Evolutionary conservation across 345 rosid genomes (phyloP).

Genomic region (Populus simonii): DNA sequence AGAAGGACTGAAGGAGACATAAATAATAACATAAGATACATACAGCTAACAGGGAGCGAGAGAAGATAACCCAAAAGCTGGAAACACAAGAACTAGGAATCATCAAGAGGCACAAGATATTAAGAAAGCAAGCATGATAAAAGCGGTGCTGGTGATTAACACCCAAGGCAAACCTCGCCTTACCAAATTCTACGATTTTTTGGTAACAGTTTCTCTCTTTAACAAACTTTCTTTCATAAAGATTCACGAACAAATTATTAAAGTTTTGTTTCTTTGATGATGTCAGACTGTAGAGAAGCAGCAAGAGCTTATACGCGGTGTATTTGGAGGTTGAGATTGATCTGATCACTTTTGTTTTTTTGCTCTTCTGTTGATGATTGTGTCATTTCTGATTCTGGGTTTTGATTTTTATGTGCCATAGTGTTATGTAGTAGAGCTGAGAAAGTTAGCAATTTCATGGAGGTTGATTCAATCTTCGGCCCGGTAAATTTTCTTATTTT

Average conservation of each 20-base stretch:
- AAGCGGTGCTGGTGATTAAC: constrained; percentile 81
- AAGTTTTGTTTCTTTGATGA: not conserved
- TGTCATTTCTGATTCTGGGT: not conserved
- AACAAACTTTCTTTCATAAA: not conserved
- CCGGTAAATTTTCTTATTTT: constrained; percentile 47
- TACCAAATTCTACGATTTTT: constrained; percentile 72
- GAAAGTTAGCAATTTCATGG: constrained; percentile 80
- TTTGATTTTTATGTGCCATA: constrained; percentile 24
- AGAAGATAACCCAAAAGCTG: not conserved
- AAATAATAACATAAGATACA: not conserved
- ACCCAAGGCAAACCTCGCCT: constrained; percentile 94
- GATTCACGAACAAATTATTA: no score
- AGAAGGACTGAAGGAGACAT: not conserved
- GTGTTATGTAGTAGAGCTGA: constrained; percentile 86
- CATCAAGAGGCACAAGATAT: no score
- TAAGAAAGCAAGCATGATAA: constrained; percentile 47
- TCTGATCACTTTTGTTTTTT: not conserved
- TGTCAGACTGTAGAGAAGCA: constrained; percentile 78
- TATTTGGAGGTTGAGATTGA: constrained; percentile 57
- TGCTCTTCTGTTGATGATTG: not conserved
- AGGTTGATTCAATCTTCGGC: constrained; percentile 76
- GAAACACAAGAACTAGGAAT: not conserved
- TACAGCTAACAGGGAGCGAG: not conserved
- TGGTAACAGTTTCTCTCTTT: constrained; percentile 33
- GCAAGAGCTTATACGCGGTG: constrained; percentile 76